Evolutionary conservation across 768 basidiomycete species (phyloP).

Genomic region (Suillus lakei): DNA sequence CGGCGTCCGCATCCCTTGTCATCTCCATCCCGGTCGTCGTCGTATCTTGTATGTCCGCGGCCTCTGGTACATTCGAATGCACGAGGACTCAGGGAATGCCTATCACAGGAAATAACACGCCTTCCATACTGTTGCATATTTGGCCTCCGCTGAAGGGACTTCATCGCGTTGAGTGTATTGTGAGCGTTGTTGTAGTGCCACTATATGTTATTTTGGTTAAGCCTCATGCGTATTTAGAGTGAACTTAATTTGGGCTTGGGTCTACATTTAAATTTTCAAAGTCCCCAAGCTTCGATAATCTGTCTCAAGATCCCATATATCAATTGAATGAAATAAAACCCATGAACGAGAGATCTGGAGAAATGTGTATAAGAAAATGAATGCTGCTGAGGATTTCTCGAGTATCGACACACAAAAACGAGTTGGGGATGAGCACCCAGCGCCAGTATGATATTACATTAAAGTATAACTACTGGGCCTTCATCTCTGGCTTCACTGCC

Average conservation of each 20-base stretch:
- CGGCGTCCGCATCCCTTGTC: not conserved
- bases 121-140: not conserved
- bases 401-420: not conserved
- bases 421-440: not conserved
- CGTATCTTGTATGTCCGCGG: not conserved
- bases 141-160: not conserved
- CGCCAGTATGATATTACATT: not conserved
- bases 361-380: not conserved
- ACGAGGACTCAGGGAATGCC: too few relatives aligned
- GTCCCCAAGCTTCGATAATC: too few relatives aligned
- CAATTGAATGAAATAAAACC: not conserved
- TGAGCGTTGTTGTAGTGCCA: not conserved
- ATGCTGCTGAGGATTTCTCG: not conserved
- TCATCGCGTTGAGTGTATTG: not conserved
- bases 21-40: not conserved
- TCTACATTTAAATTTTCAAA: not conserved
- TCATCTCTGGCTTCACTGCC: constrained; percentile 38
- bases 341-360: too few relatives aligned
- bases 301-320: not conserved
- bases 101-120: not conserved
- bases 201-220: not conserved
- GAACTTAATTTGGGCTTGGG: not conserved
- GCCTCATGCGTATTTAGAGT: not conserved
- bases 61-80: not conserved
- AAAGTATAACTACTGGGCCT: not conserved